These are phyloP conservation scores for Ascochyta viciae-villosae DNA, from an alignment of 2,329 filamentous ascomycete species.

Conservation along the genomic window DNA sequence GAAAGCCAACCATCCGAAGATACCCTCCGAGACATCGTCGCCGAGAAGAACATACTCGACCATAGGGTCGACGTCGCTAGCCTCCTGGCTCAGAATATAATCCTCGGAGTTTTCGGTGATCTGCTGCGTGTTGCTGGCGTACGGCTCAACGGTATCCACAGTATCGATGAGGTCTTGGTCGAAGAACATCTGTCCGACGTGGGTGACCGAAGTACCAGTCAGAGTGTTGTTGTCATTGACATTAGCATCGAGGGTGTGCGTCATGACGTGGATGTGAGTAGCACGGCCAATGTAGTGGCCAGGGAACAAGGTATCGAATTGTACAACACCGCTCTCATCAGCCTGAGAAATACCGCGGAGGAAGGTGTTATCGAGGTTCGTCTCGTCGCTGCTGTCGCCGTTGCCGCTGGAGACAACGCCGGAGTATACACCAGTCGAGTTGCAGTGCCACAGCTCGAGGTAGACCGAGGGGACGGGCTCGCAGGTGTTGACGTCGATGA, in stretches of 20 bases:
- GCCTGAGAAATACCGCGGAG: conserved; percentile 58
- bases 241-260: conserved; percentile 43
- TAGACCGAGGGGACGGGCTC: conserved; percentile 57
- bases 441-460: conserved; percentile 63
- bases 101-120: conserved; percentile 62
- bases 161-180: conserved; percentile 64
- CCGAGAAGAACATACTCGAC: conserved; percentile 66
- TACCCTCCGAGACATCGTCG: conserved; percentile 49
- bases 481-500: conserved; percentile 63
- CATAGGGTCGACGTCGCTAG: conserved; percentile 61
- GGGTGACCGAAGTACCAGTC: conserved; percentile 57
- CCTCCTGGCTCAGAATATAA: conserved; percentile 56
- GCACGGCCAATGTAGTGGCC: conserved; percentile 47
- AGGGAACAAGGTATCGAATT: conserved; percentile 58
- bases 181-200: conserved; percentile 71
- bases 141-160: conserved; percentile 58
- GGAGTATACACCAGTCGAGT: conserved; percentile 44
- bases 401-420: conserved; percentile 52
- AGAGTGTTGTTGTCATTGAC: conserved; percentile 59
- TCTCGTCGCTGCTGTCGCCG: conserved; percentile 48
- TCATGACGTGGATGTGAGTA: conserved; percentile 52
- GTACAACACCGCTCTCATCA: conserved; percentile 57
- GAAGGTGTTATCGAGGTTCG: conserved; percentile 49
- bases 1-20: conserved; percentile 46
- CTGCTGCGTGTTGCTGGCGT: conserved; percentile 50